A percentile compares a stretch with the other conserved stretches of the same genome.
These are phyloP conservation scores for Taiozyma sp. DNA, from an alignment of 1,139 yeast species.

Conservation along the genomic window DNA sequence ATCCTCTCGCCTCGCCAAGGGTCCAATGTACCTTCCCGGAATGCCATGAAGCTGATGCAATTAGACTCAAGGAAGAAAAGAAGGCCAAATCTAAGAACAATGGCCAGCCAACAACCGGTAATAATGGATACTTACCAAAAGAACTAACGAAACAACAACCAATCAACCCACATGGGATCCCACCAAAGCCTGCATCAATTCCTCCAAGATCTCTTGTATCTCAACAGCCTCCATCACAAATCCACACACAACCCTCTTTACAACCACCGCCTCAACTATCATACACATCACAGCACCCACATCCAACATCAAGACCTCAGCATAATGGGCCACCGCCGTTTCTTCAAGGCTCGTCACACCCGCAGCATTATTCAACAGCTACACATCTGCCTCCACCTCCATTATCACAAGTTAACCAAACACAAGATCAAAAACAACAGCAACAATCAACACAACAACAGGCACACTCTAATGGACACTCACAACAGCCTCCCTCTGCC, in stretches of 20 bases:
- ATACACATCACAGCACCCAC: not conserved
- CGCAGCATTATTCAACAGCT: not conserved
- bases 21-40: slow-evolving; percentile 62
- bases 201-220: not conserved
- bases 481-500: not conserved
- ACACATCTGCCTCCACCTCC: not conserved
- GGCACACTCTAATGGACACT: not conserved
- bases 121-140: not conserved
- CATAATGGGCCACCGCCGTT: not conserved
- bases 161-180: not conserved
- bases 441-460: not conserved
- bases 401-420: not conserved
- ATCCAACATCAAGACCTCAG: not conserved
- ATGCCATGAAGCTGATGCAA: slow-evolving; percentile 80
- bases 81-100: slow-evolving; percentile 1
- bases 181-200: not conserved
- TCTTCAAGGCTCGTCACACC: not conserved
- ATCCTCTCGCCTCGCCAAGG: slow-evolving; percentile 65
- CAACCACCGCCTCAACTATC: not conserved
- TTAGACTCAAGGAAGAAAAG: slow-evolving; percentile 25
- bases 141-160: not conserved
- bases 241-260: not conserved
- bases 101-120: not conserved
- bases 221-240: not conserved
- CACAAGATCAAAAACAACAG: not conserved